Base-by-base conservation (phyloP, 2,329 filamentous ascomycete species). In the Malbranchea cinnamomea region DNA sequence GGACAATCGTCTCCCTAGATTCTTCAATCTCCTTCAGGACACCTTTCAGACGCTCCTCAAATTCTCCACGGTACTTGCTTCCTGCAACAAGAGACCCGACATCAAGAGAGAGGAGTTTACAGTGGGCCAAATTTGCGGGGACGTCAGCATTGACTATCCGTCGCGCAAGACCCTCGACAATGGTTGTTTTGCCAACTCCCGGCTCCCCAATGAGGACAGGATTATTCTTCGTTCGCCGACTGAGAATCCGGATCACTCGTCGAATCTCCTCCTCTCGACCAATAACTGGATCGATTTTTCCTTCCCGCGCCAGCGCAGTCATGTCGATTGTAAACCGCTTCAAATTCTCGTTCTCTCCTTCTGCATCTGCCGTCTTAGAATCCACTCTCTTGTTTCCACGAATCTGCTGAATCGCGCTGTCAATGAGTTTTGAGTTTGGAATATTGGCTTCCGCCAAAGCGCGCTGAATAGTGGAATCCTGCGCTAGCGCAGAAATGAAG, bases 321-420 rank as follows among this genome's bases (percentile, higher is more conserved):
- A 98, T 92, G 57, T 98, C 89, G 47, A 95, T 89, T 33, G 89
- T 95, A 58, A 94, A 98, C 49, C 95, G 98, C 62, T 85, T 82
- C 37, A 98, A 65, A 50, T 93, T 94, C 59, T 98, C 89, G 47
- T 85, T 81, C 47, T 94, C 87, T 11, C 11, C 19, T 56, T 95
- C 89, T 0, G 60, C 75, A 57, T 98, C 89, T 32, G 89, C 89
- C 3, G 82, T 93, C 63, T 92, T 93, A 36, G 83, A 92, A 57
- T 98, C 89, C 23, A 98, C 85, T 39, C 87, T 71, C 60, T 76
- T 83, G 23, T 84, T 95, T 37, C 89, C 89, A 40, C 89, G 78
- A 44, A 98, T 93, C 35, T 83, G 74, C 47, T 83, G 72, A 23
- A 98, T 73, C n/a, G 89, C 87, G 41, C 80, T 76, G 51, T 93